Evolutionary conservation across 2,329 filamentous ascomycete species (phyloP), one percentile per base, ranked within the genome.

Genomic region (Chrysoporthe deuterocubensis): DNA sequence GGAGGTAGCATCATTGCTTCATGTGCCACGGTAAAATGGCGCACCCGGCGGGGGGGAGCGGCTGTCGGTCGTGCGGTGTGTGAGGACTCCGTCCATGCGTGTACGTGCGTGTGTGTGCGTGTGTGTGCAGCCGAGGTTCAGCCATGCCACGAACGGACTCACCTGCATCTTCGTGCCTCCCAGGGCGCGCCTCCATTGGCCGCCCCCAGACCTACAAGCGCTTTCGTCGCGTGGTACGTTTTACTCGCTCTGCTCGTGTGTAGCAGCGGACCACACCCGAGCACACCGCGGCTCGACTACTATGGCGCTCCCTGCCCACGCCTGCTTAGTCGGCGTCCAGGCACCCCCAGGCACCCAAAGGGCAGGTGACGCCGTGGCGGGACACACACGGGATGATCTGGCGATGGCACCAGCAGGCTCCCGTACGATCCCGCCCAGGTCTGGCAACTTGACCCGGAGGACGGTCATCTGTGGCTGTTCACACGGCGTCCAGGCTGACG

Each of bases 1-100:
- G 34, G 42, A 14, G 34, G 46, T 54, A 40, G 16, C 61, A 63
- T 54, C n/a, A 34, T 21, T 21, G 8, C 48, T 50, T 43, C 46
- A 50, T 54, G 46, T 54, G 46, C 48, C 46, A 52, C 48, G 3
- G 37, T 26, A 52, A 62, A 63, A 63, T 63, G 61, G 61, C 61
- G 61, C 61, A 63, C 34, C 61, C 37, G 48, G 43, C 26, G 32
- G 32, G 32, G 2, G 8, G 13, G 44, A 4, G 8, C 11, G 18
- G 44, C 8, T 46, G 44, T 46, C 44, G 44, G 18, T 6, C 37
- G 37, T 40, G 37, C 37, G 37, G 37, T 40, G 37, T 40, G 59
- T 62, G 44, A 13, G 42, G 26, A 26, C 26, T 26, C 26, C 26
- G 26, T 26, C 21, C 18, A 6, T 46, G n/a, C 26, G 18, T 48